Base-by-base conservation (phyloP, 2,329 filamentous ascomycete genomes). In the Colletotrichum neosansevieriae region DNA sequence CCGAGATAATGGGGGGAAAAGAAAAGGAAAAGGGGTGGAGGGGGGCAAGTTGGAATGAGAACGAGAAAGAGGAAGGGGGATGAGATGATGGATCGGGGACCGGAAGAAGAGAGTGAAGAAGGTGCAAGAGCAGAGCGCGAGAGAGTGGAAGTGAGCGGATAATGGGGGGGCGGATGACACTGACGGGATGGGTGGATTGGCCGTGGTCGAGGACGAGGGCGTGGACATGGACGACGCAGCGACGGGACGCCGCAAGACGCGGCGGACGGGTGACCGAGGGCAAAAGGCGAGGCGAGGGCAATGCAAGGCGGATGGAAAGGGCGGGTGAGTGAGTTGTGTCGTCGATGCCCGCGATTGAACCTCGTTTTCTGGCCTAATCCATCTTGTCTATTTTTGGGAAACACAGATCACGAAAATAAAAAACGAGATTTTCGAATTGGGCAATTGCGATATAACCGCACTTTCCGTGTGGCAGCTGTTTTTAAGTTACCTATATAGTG, bases 141-240 rank as follows among this genome's bases (percentile, higher is more conserved):
- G 51, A 54, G 51, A 47, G n/a, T 56, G 42, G 7, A 38, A 59
- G 13, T 36, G 32, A 36, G 44, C 57, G 40, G 42, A 58, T 49
- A 38, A 29, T 42, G 19, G 36, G 45, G 53, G 53, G 53, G n/a
- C n/a, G 44, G 53, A 57, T 44, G 53, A 44, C 51, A 54, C 34
- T 54, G 51, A 54, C 38, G 51, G 51, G 51, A 54, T 54, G 51
- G 51, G 53, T 57, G 53, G 53, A 44, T 57, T 42, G 38, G 19
- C 29, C 24, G 21, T 57, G 38, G 45, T 12, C 32, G 34, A 19
- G 51, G 51, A 24, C 24, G 24, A 24, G 24, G 24, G 24, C 24
- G 24, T 24, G 24, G 24, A 36, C 32, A 17, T 54, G 51, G 47
- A 51, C 49, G 29, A 29, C 29, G 29, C 29, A 29, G 29, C 29